Evolutionary conservation across 2,329 filamentous ascomycete genomes (phyloP).

Genomic region (Coniochaeta prunicola): DNA sequence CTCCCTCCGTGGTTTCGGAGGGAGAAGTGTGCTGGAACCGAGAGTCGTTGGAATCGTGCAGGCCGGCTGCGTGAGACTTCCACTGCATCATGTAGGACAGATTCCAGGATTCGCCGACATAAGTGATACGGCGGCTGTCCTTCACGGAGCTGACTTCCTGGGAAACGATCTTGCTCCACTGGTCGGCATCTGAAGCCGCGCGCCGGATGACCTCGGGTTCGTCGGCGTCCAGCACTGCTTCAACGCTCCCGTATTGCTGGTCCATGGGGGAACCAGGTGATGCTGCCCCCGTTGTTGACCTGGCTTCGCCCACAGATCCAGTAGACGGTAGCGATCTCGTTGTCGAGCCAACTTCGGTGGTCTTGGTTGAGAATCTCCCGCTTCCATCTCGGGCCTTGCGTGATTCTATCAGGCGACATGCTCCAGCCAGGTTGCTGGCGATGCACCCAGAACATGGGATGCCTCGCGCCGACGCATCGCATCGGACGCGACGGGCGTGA

Average conservation of each 20-base stretch:
- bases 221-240: background rate
- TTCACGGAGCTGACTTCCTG: background rate
- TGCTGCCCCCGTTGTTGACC: background rate
- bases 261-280: background rate
- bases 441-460: constrained; percentile 2
- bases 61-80: background rate
- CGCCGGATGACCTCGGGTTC: background rate
- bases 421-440: background rate
- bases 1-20: background rate
- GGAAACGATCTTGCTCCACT: constrained; percentile 4
- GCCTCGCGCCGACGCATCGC: background rate
- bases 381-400: background rate
- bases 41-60: background rate
- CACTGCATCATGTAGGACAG: constrained; percentile 4
- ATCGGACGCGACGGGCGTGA: constrained; percentile 2
- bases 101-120: constrained; percentile 3
- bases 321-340: background rate
- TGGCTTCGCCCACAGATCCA: background rate
- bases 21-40: background rate
- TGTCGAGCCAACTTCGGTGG: background rate
- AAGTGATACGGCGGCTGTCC: constrained; percentile 2
- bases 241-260: background rate
- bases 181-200: constrained; percentile 1
- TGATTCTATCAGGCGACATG: constrained; percentile 1
- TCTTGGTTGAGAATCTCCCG: constrained; percentile 1